Conservation (phyloP, 805 yeast species). For the Teunomyces kruisii region DNA sequence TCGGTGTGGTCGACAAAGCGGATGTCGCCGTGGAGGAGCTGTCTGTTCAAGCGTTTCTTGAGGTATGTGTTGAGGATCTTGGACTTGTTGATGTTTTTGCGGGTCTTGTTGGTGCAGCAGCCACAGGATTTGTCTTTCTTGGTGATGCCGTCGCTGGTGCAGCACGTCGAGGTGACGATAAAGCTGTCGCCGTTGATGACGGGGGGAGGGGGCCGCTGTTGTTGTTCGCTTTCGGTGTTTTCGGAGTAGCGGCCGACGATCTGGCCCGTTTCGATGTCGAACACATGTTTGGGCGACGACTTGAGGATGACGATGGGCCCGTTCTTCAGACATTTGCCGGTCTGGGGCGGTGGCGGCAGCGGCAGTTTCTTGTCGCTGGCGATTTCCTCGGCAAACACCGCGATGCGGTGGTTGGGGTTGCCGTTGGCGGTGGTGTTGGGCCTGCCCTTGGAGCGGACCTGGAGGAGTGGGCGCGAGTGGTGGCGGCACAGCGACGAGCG, state of each 20-base stretch:
- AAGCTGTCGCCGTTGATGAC: conserved; percentile 31
- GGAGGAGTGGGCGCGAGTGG: conserved; percentile 72
- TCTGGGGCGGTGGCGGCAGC: too few relatives aligned
- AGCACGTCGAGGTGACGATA: conserved; percentile 34
- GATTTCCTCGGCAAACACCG: conserved; percentile 53
- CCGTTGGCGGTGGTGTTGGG: conserved; percentile 61
- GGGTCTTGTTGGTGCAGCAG: conserved; percentile 27
- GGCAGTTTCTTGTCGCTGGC: neutral
- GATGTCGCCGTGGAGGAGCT: neutral
- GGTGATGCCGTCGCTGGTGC: conserved; percentile 21
- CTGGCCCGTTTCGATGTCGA: conserved; percentile 36
- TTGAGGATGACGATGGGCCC: conserved; percentile 34
- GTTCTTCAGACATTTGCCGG: conserved; percentile 6
- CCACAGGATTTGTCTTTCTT: conserved; percentile 26
- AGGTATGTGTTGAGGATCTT: conserved; percentile 25
- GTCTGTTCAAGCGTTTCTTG: neutral
- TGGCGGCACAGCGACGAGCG: conserved; percentile 86
- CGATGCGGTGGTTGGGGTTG: conserved; percentile 54
- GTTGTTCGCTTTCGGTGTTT: conserved; percentile 7
- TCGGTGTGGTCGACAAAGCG: neutral
- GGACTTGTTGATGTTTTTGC: conserved; percentile 31
- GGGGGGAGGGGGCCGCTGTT: conserved; percentile 19
- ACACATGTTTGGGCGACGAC: conserved; percentile 39
- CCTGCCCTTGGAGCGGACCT: conserved; percentile 88
- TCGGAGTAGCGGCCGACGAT: conserved; percentile 41